These are phyloP conservation scores for Teunomyces aglyptinius DNA, from an alignment of 805 yeast species.

Conservation along the genomic window DNA sequence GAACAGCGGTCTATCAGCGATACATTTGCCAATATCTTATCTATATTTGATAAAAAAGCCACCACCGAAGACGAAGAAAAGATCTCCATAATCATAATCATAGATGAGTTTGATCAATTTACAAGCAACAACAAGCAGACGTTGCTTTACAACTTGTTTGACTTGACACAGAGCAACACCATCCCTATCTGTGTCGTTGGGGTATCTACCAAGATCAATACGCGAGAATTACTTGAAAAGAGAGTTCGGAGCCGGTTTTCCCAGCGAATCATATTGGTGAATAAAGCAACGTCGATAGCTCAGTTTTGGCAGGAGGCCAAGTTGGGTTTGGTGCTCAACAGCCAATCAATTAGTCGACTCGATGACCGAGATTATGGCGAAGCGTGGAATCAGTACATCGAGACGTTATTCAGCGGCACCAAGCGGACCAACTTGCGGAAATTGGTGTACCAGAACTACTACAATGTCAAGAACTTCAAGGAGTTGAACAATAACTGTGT, in stretches of 20 bases:
- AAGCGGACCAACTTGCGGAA: constrained; percentile 12
- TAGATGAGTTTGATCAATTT: constrained; percentile 84
- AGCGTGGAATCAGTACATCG: constrained; percentile 47
- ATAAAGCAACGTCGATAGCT: constrained; percentile 47
- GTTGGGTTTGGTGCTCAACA: constrained; percentile 33
- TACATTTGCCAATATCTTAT: constrained; percentile 58
- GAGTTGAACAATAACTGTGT: constrained; percentile 44
- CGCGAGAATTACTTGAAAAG: constrained; percentile 82
- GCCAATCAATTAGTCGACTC: constrained; percentile 15
- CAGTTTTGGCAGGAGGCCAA: constrained; percentile 51
- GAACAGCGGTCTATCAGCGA: constrained; percentile 56
- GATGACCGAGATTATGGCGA: constrained; percentile 20
- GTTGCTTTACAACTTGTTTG: constrained; percentile 81
- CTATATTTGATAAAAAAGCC: constrained; percentile 45
- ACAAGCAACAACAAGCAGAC: constrained; percentile 76
- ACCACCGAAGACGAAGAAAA: constrained; percentile 15
- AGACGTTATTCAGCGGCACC: constrained; percentile 9
- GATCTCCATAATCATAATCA: constrained; percentile 67
- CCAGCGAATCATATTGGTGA: constrained; percentile 66
- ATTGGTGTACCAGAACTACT: constrained; percentile 41
- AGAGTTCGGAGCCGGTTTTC: constrained; percentile 88
- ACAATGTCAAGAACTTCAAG: constrained; percentile 57
- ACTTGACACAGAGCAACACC: constrained; percentile 68
- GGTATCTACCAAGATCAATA: constrained; percentile 67
- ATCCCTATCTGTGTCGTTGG: constrained; percentile 83